These are phyloP conservation scores for Candida cerambycidarum DNA, from an alignment of 805 yeast genomes.

Conservation along the genomic window DNA sequence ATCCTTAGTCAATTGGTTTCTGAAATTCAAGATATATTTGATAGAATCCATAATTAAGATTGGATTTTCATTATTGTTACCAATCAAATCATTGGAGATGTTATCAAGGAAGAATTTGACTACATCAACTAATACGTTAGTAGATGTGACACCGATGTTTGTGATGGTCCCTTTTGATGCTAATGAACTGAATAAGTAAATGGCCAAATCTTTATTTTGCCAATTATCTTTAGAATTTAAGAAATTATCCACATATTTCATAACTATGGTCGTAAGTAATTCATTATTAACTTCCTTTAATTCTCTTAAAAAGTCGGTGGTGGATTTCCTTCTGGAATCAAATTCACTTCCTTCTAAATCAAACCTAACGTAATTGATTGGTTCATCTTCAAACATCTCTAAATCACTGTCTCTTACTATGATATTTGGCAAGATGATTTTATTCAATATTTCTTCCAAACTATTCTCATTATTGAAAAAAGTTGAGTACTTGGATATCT, in stretches of 20 bases:
- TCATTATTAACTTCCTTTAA: conserved; percentile 76
- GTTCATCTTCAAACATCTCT: conserved; percentile 95
- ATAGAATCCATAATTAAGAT: conserved; percentile 90
- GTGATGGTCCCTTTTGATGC: conserved; percentile 93
- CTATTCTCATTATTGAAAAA: conserved; percentile 59
- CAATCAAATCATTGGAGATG: conserved; percentile 79
- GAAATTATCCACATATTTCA: conserved; percentile 69
- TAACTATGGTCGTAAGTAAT: conserved; percentile 69
- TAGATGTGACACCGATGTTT: conserved; percentile 79
- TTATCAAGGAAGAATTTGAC: conserved; percentile 79
- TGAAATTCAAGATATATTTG: conserved; percentile 81
- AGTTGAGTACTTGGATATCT: conserved; percentile 64
- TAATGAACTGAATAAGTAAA: conserved; percentile 79
- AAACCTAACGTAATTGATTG: conserved; percentile 86
- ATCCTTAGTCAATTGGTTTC: conserved; percentile 88
- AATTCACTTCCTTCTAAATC: conserved; percentile 95
- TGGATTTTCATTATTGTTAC: conserved; percentile 52
- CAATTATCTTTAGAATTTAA: conserved; percentile 58
- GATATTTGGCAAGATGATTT: conserved; percentile 86
- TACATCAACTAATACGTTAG: conserved; percentile 81
- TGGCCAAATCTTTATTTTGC: conserved; percentile 85
- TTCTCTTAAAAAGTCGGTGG: conserved; percentile 90
- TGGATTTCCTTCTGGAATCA: conserved; percentile 87
- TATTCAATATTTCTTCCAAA: conserved; percentile 73
- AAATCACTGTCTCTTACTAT: conserved; percentile 83